These are phyloP conservation scores for Tuctoria greenei DNA, from an alignment of 176 grass and related monocot genomes.

Conservation along the genomic window DNA sequence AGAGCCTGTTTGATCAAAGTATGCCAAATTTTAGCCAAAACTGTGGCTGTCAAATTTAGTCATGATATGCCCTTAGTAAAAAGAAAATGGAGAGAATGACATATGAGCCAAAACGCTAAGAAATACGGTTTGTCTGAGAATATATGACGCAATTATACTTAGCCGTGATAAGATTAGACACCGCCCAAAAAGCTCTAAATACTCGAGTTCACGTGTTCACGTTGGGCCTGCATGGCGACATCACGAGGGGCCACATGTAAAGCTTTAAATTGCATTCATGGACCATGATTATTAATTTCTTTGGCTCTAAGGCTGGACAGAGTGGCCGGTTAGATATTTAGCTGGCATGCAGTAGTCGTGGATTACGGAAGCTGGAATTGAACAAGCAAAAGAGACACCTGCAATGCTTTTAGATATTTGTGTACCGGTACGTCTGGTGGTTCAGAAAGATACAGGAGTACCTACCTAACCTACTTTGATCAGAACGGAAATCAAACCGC, in stretches of 20 bases:
- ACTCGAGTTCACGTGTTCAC: not conserved
- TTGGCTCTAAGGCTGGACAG: not conserved
- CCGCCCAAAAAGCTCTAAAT: not conserved
- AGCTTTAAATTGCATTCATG: not conserved
- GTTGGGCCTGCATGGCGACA: not conserved
- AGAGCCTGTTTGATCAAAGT: no score
- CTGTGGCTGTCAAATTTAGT: no score
- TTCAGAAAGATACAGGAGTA: not conserved
- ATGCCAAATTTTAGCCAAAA: no score
- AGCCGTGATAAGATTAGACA: no score
- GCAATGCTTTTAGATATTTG: no score
- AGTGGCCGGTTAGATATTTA: not conserved
- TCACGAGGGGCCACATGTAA: slow-evolving; percentile 38
- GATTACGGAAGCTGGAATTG: not conserved
- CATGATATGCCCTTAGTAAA: no score
- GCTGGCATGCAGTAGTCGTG: not conserved
- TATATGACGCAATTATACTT: no score
- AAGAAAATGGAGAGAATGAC: no score
- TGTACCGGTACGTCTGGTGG: no score
- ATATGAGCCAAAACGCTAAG: no score
- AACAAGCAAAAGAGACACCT: no score
- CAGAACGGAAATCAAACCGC: not conserved
- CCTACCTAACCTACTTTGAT: not conserved
- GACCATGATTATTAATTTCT: not conserved
- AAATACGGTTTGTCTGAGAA: no score